Evolutionary conservation across 305 asterid genomes (phyloP).

Genomic region (Euphrasia arctica): DNA sequence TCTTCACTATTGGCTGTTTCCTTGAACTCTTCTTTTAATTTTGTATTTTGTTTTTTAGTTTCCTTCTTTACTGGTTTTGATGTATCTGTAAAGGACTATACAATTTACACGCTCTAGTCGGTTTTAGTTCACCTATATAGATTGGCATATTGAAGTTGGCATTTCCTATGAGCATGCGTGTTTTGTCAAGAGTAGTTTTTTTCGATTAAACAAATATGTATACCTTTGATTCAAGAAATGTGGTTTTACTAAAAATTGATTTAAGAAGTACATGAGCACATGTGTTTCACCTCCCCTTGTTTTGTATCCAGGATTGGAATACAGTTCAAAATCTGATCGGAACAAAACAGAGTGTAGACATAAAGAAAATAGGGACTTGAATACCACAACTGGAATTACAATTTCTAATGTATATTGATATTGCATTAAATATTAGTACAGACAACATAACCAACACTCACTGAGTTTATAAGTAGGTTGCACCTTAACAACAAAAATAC

Average conservation of each 20-base stretch:
- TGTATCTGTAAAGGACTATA: slow-evolving; percentile 28
- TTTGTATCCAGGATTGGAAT: not conserved
- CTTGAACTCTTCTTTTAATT: not conserved
- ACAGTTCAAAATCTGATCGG: not conserved
- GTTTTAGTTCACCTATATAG: slow-evolving; percentile 17
- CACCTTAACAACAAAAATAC: slow-evolving; percentile 21
- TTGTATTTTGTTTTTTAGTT: not conserved
- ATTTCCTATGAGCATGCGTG: slow-evolving; percentile 1
- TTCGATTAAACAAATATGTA: not conserved
- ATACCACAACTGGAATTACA: slow-evolving; percentile 17
- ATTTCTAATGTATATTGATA: slow-evolving; percentile 13
- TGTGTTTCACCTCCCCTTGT: not conserved
- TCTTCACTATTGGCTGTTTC: slow-evolving; percentile 19
- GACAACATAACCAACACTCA: slow-evolving; percentile 4
- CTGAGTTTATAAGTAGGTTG: not conserved
- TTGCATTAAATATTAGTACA: slow-evolving; percentile 31
- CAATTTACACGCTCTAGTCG: slow-evolving; percentile 15
- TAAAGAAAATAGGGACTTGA: slow-evolving; percentile 8
- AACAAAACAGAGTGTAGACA: not conserved
- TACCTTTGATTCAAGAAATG: not conserved
- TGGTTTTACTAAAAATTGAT: no score
- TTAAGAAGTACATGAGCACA: not conserved
- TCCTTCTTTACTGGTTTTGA: not conserved
- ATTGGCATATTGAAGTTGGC: not conserved
- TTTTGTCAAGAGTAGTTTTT: not conserved